phyloP scores from a whole-genome alignment of 2,329 filamentous ascomycete species.

The Calonectria naviculata region DNA sequence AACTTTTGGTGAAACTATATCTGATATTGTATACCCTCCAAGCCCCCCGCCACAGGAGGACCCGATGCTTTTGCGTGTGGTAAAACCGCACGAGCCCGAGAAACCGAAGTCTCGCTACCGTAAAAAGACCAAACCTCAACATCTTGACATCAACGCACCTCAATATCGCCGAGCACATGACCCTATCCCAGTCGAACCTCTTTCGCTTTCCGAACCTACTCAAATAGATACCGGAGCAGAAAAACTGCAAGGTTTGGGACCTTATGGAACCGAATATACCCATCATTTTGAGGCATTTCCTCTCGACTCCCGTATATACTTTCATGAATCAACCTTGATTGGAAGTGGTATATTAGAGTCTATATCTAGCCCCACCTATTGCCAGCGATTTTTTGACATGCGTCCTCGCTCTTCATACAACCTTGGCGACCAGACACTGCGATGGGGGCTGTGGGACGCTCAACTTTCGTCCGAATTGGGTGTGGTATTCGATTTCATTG shows the following conservation, averaged over 20 bases:
- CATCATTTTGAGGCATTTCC: conserved; percentile 73
- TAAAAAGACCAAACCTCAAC: conserved; percentile 56
- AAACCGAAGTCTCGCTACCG: conserved; percentile 47
- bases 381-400: conserved; percentile 40
- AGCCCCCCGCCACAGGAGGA: conserved; percentile 39
- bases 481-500: conserved; percentile 68
- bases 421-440: conserved; percentile 60
- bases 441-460: conserved; percentile 69
- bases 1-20: conserved; percentile 22
- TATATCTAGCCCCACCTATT: conserved; percentile 46
- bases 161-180: conserved; percentile 66
- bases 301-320: conserved; percentile 65
- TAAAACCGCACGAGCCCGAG: conserved; percentile 12
- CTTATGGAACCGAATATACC: conserved; percentile 71
- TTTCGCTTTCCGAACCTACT: conserved; percentile 15
- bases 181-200: conserved; percentile 50
- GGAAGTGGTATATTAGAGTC: conserved; percentile 63
- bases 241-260: conserved; percentile 64
- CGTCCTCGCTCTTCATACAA: conserved; percentile 53
- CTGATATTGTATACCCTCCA: conserved; percentile 27
- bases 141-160: conserved; percentile 61
- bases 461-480: conserved; percentile 71
- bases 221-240: conserved; percentile 30
- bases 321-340: conserved; percentile 69
- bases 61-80: conserved; percentile 32